A percentile compares a stretch with the other conserved stretches of the same genome.
Conservation (phyloP, 192 early-diverging fungal species). For the Lobulomyces angularis region DNA sequence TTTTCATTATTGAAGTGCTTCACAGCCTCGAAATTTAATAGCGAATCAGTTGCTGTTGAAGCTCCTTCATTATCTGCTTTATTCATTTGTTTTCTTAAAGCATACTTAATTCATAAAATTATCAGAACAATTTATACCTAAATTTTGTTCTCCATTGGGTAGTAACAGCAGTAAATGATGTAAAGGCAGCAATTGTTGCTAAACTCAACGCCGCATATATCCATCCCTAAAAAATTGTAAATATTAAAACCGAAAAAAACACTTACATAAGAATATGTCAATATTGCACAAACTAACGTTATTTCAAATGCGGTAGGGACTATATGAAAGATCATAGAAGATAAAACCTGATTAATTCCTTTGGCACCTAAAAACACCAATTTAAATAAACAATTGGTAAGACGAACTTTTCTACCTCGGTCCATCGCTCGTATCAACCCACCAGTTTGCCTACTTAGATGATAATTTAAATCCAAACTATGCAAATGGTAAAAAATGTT, state of each 20-base stretch:
- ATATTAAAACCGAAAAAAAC: constrained; percentile 51
- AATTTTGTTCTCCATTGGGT: constrained; percentile 72
- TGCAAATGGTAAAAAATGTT: constrained; percentile 87
- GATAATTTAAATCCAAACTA: constrained; percentile 78
- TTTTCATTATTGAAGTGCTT: constrained; percentile 93
- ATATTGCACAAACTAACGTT: constrained; percentile 83
- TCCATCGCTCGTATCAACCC: constrained; percentile 94
- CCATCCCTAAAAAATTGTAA: constrained; percentile 48
- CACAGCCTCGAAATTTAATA: constrained; percentile 96
- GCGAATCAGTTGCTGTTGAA: constrained; percentile 82
- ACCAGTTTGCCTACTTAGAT: constrained; percentile 88
- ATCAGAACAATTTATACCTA: constrained; percentile 1
- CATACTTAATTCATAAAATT: constrained; percentile 25
- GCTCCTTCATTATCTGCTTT: constrained; percentile 92
- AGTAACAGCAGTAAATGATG: constrained; percentile 46
- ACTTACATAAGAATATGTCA: constrained; percentile 53
- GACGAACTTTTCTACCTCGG: constrained; percentile 59
- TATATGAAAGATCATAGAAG: constrained; percentile 89
- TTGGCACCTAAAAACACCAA: constrained; percentile 32
- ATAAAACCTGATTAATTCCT: constrained; percentile 93
- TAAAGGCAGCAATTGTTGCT: constrained; percentile 44
- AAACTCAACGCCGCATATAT: constrained; percentile 80
- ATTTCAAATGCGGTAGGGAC: constrained; percentile 92
- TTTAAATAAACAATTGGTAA: not conserved
- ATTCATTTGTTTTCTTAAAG: constrained; percentile 82